Evolutionary conservation across 495 filamentous ascomycete species (phyloP).

Genomic region (Hypoxylon trugodes): DNA sequence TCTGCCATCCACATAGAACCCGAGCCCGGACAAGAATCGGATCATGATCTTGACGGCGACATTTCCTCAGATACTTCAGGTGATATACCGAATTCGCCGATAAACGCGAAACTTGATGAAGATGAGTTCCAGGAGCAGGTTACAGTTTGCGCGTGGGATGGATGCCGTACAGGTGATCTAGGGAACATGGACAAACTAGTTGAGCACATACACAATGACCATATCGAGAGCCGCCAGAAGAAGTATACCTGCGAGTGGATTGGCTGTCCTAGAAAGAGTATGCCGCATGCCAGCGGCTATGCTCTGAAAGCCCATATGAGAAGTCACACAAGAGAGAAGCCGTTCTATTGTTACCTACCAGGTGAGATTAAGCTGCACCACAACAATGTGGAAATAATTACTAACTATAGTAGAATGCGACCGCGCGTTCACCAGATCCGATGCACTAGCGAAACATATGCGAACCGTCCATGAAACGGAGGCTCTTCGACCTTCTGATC

Average conservation of each 20-base stretch:
- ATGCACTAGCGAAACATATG: slow-evolving; percentile 98
- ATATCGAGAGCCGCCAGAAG: slow-evolving; percentile 78
- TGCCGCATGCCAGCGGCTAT: slow-evolving; percentile 93
- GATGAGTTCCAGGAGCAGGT: slow-evolving; percentile 91
- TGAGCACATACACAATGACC: slow-evolving; percentile 89
- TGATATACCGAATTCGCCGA: slow-evolving; percentile 77
- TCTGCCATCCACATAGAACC: slow-evolving; percentile 55
- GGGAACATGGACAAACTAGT: slow-evolving; percentile 95
- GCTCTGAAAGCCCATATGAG: slow-evolving; percentile 96
- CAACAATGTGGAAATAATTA: background rate
- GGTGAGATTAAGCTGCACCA: slow-evolving; percentile 63
- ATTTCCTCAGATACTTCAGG: slow-evolving; percentile 90
- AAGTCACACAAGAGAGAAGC: slow-evolving; percentile 97
- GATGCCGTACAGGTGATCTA: slow-evolving; percentile 80
- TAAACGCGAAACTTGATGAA: slow-evolving; percentile 70
- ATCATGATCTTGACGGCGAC: slow-evolving; percentile 55
- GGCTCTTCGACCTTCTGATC: slow-evolving; percentile 85
- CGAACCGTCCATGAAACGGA: slow-evolving; percentile 98
- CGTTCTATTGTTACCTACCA: slow-evolving; percentile 93
- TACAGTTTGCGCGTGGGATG: slow-evolving; percentile 88
- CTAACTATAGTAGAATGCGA: slow-evolving; percentile 78
- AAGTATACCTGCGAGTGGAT: slow-evolving; percentile 93
- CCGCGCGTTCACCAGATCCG: slow-evolving; percentile 94
- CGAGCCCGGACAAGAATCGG: slow-evolving; percentile 50
- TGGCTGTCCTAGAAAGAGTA: slow-evolving; percentile 85